phyloP scores from a whole-genome alignment of 495 filamentous ascomycete genomes.

The Friedmanniomyces simplex region DNA sequence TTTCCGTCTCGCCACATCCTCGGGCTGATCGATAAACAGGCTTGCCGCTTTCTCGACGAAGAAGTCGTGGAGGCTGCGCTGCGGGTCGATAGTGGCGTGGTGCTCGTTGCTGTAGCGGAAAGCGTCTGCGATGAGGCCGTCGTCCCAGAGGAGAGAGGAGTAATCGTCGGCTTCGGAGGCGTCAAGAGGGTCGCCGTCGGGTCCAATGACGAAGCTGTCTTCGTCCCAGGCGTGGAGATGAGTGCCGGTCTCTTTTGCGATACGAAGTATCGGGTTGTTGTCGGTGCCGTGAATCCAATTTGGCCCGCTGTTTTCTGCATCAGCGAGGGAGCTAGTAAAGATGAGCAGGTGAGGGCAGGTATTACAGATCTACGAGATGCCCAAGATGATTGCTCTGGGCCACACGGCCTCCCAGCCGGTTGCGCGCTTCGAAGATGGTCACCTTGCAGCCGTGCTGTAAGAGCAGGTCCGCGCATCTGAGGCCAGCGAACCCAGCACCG shows the following conservation, averaged over 20 bases:
- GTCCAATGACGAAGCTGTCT: conserved; percentile 48
- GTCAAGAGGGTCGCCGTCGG: conserved; percentile 49
- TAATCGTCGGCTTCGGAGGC: conserved; percentile 42
- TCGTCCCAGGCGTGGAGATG: conserved; percentile 48
- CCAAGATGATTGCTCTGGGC: conserved; percentile 27
- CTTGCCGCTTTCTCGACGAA: conserved; percentile 46
- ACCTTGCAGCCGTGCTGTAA: conserved; percentile 68
- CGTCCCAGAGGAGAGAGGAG: conserved; percentile 59
- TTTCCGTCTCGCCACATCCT: conserved; percentile 34
- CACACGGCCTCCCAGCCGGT: conserved; percentile 76
- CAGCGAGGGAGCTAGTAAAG: conserved; percentile 1
- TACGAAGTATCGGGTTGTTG: conserved; percentile 70
- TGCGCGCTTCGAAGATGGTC: conserved; percentile 74
- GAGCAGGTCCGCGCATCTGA: conserved; percentile 77
- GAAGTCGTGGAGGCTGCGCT: conserved; percentile 67
- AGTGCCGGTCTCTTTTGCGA: conserved; percentile 61
- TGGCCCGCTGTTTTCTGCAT: conserved; percentile 48
- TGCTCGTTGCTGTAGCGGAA: conserved; percentile 68
- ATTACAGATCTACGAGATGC: conserved; percentile 45
- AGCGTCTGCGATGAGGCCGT: conserved; percentile 56
- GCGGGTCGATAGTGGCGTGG: conserved; percentile 49
- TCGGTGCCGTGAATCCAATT: conserved; percentile 94
- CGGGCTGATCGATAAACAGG: conserved; percentile 28
- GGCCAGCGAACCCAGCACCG: conserved; percentile 78
- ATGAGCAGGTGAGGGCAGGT: not conserved